phyloP scores from a whole-genome alignment of 495 filamentous ascomycete genomes.

The Aspergillus sparsus region DNA sequence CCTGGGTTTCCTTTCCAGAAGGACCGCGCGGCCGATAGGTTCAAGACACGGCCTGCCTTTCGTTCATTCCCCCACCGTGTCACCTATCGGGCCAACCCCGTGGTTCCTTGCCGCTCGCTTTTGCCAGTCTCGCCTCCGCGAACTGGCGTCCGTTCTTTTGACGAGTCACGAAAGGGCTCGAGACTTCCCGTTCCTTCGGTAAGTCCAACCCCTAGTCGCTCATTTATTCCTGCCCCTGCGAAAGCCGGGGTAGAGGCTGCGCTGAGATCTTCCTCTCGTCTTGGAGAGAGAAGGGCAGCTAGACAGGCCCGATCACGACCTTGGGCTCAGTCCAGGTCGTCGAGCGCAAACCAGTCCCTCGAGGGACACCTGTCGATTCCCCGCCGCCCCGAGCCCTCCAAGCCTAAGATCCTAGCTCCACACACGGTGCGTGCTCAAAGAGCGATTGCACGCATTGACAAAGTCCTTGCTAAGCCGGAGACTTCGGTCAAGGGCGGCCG shows the following conservation, averaged over 20 bases:
- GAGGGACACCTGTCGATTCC: slow-evolving; percentile 11
- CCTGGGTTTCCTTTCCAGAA: slow-evolving; percentile 12
- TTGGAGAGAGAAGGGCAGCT: slow-evolving; percentile 21
- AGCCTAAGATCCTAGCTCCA: slow-evolving; percentile 6
- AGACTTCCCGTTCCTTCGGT: slow-evolving; percentile 22
- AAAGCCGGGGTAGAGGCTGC: no score
- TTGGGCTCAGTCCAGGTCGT: slow-evolving; percentile 17
- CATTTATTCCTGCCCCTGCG: background rate
- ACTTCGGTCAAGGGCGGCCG: slow-evolving; percentile 4
- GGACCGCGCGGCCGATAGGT: slow-evolving; percentile 6
- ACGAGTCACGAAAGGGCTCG: slow-evolving; percentile 19
- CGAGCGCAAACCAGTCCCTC: slow-evolving; percentile 5
- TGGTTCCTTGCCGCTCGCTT: slow-evolving; percentile 14
- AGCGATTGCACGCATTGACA: slow-evolving; percentile 13
- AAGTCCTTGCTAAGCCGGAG: slow-evolving; percentile 13
- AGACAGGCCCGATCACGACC: slow-evolving; percentile 24
- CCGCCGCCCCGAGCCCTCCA: slow-evolving; percentile 8
- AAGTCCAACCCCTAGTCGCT: slow-evolving; percentile 3
- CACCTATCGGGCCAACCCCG: slow-evolving; percentile 11
- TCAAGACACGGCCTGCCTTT: slow-evolving; percentile 23
- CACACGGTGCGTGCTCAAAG: slow-evolving; percentile 13
- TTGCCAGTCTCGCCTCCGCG: slow-evolving; percentile 12
- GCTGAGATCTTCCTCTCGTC: slow-evolving; percentile 4
- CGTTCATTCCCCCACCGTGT: slow-evolving; percentile 13
- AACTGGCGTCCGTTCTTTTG: slow-evolving; percentile 21